Conservation (phyloP, 2,329 filamentous ascomycete species). For the Stylonectria norvegica region DNA sequence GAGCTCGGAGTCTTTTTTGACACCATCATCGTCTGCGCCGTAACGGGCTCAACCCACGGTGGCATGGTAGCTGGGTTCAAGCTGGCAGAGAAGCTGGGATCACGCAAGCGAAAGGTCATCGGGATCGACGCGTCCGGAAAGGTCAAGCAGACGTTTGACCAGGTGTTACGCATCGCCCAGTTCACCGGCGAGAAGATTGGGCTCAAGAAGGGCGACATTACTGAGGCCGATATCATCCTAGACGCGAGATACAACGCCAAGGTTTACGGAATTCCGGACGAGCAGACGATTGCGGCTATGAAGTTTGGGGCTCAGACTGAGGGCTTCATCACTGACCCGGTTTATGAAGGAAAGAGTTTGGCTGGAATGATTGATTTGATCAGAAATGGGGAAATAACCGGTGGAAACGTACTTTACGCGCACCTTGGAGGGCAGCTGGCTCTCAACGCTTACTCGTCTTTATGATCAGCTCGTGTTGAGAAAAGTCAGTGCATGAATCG, state of each 20-base stretch:
- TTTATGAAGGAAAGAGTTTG: slow-evolving; percentile 74
- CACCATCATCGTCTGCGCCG: slow-evolving; percentile 64
- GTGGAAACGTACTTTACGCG: slow-evolving; percentile 67
- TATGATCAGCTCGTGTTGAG: slow-evolving; percentile 7
- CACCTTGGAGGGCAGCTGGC: slow-evolving; percentile 69
- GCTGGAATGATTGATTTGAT: slow-evolving; percentile 70
- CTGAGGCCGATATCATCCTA: slow-evolving; percentile 58
- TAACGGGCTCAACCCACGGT: slow-evolving; percentile 67
- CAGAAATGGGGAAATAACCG: slow-evolving; percentile 56
- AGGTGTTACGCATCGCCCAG: slow-evolving; percentile 64
- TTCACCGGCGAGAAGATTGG: slow-evolving; percentile 63
- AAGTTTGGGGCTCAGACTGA: slow-evolving; percentile 65
- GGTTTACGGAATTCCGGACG: slow-evolving; percentile 64
- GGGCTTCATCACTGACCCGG: slow-evolving; percentile 71
- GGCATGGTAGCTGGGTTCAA: slow-evolving; percentile 74
- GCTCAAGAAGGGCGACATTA: slow-evolving; percentile 56
- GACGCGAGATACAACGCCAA: slow-evolving; percentile 63
- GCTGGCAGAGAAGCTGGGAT: slow-evolving; percentile 48
- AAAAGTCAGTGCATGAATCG: slow-evolving; percentile 11
- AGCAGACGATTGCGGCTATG: slow-evolving; percentile 64
- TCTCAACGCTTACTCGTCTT: slow-evolving; percentile 61
- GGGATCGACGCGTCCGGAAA: slow-evolving; percentile 57
- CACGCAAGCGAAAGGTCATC: slow-evolving; percentile 52
- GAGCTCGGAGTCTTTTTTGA: slow-evolving; percentile 63
- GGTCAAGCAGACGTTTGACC: slow-evolving; percentile 54